Conservation (phyloP, 1,284 basidiomycete genomes). For the Ganoderma resinaceum region DNA sequence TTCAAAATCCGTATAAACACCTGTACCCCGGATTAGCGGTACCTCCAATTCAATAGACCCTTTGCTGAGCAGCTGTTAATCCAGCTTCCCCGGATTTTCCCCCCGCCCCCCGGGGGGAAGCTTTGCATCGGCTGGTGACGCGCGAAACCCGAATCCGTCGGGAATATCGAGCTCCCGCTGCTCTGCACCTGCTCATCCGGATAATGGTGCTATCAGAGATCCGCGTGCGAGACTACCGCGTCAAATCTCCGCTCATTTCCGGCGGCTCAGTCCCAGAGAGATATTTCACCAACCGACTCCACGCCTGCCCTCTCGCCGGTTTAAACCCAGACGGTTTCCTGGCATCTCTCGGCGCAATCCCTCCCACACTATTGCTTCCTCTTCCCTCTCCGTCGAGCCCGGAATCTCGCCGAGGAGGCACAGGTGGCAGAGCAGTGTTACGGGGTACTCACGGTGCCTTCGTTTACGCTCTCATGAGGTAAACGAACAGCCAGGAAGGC, state of each 20-base stretch:
- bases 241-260: constrained; percentile 15
- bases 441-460: not conserved
- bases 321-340: constrained; percentile 4
- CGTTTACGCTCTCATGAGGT: constrained; percentile 16
- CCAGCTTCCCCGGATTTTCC: constrained; percentile 4
- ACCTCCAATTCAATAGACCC: not conserved
- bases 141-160: constrained; percentile 4
- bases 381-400: not conserved
- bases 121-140: not conserved
- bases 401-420: constrained; percentile 1
- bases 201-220: not conserved
- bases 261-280: not conserved
- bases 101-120: not conserved
- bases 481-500: constrained; percentile 4
- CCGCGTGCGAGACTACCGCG: not conserved
- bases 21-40: not conserved
- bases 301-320: not conserved
- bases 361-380: not conserved
- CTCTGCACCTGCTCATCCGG: constrained; percentile 1
- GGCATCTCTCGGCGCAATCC: not conserved
- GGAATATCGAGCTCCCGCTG: not conserved
- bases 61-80: not conserved
- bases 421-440: constrained; percentile 6
- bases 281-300: not conserved
- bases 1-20: not conserved